A percentile compares a stretch with the other conserved stretches of the same genome.
These are phyloP conservation scores for Starmerella vaccinii DNA, from an alignment of 805 yeast species.

Conservation along the genomic window DNA sequence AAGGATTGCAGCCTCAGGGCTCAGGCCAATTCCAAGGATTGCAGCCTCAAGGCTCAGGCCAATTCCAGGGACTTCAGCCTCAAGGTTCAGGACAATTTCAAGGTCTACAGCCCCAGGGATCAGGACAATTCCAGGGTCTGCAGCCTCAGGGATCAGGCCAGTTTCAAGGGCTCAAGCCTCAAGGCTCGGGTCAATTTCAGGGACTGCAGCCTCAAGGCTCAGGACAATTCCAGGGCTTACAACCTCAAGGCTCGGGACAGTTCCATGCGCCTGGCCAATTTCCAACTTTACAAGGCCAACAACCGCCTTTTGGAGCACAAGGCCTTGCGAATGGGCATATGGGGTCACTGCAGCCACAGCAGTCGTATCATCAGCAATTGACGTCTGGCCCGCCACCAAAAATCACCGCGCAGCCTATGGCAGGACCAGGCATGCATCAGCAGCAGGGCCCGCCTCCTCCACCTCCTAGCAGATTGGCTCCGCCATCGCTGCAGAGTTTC, in stretches of 20 bases:
- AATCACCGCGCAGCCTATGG: conserved; percentile 15
- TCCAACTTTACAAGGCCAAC: no score
- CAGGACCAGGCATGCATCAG: conserved; percentile 6
- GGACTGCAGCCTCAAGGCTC: no score
- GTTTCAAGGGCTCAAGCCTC: neutral
- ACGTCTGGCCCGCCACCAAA: neutral
- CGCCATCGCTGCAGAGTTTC: conserved; percentile 2
- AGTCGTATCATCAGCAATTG: neutral
- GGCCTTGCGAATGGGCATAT: neutral
- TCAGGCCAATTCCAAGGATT: neutral
- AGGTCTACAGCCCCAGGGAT: neutral
- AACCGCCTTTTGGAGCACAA: neutral
- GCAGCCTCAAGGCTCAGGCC: conserved; percentile 1
- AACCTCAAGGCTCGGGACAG: neutral
- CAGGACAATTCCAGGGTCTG: neutral
- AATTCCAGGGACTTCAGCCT: neutral
- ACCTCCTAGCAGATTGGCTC: conserved; percentile 7
- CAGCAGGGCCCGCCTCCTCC: conserved; percentile 15
- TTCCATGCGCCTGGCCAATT: neutral
- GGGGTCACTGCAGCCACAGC: neutral
- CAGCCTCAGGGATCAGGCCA: neutral
- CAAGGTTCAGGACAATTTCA: neutral
- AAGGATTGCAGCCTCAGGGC: neutral
- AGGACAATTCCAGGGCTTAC: neutral
- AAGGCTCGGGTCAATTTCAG: neutral